These are phyloP conservation scores for Pythium monospermum DNA, from an alignment of 352 stramenopile genomes.

Conservation along the genomic window DNA sequence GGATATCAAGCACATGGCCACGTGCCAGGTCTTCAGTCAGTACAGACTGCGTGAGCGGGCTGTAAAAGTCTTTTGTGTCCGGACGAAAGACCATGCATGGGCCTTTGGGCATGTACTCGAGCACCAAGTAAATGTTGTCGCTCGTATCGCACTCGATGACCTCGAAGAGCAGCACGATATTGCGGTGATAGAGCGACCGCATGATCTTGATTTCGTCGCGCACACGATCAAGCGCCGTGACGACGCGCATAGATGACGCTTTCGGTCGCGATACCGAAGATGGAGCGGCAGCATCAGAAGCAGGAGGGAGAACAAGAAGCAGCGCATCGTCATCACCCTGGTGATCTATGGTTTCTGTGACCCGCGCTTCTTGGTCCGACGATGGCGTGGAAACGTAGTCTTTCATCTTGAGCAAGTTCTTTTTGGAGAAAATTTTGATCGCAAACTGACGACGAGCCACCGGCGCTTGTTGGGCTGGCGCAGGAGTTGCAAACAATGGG, in stretches of 20 bases:
- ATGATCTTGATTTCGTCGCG: conserved; percentile 86
- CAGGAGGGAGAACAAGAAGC: no score
- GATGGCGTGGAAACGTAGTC: conserved; percentile 56
- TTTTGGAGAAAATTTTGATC: conserved; percentile 85
- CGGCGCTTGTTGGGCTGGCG: conserved; percentile 3
- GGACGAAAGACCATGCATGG: conserved; percentile 79
- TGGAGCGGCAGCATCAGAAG: no score
- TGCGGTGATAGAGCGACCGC: conserved; percentile 85
- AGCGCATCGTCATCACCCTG: not conserved
- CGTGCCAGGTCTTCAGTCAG: conserved; percentile 64
- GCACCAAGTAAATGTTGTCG: conserved; percentile 83
- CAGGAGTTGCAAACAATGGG: not conserved
- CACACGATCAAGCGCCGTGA: conserved; percentile 79
- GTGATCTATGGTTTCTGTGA: not conserved
- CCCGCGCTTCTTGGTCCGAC: no score
- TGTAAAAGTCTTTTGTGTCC: conserved; percentile 66
- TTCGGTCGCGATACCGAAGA: not conserved
- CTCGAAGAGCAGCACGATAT: conserved; percentile 89
- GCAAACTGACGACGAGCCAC: conserved; percentile 51
- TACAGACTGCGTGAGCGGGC: conserved; percentile 41
- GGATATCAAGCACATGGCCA: conserved; percentile 61
- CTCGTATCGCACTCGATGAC: conserved; percentile 75
- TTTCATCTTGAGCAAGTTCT: conserved; percentile 68
- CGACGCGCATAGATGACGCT: conserved; percentile 43
- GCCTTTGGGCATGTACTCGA: conserved; percentile 82